Percentiles rank a stretch among this genome's conserved stretches.
Evolutionary conservation across 1,284 basidiomycete genomes (phyloP).

Genomic region (Malassezia yamatoensis): DNA sequence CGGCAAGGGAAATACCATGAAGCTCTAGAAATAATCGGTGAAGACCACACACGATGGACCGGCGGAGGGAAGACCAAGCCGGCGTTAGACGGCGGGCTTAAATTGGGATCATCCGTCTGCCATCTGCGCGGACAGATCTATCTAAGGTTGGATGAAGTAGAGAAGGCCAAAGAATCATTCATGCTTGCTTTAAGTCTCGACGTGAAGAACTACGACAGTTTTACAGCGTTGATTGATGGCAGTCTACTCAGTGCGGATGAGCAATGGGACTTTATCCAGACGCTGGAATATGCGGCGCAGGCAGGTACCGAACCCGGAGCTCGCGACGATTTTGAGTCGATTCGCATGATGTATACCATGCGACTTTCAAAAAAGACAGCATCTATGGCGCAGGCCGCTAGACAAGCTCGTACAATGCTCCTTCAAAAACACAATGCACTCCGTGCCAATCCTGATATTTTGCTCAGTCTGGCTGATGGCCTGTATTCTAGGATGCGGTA

Average conservation of each 20-base stretch:
- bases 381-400: constrained; percentile 9
- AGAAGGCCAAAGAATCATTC: constrained; percentile 81
- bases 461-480: constrained; percentile 83
- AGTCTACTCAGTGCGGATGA: constrained; percentile 53
- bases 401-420: constrained; percentile 54
- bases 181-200: constrained; percentile 88
- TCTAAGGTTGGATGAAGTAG: constrained; percentile 78
- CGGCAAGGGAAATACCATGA: constrained; percentile 85
- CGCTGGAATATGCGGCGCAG: constrained; percentile 70
- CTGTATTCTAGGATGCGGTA: constrained; percentile 77
- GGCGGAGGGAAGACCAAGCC: constrained; percentile 27
- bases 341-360: constrained; percentile 80
- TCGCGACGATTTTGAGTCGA: constrained; percentile 70
- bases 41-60: constrained; percentile 44
- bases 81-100: constrained; percentile 48
- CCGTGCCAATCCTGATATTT: constrained; percentile 78
- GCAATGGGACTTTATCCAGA: constrained; percentile 85
- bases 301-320: constrained; percentile 51
- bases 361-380: constrained; percentile 65
- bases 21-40: constrained; percentile 84
- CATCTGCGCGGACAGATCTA: constrained; percentile 84
- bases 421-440: constrained; percentile 57
- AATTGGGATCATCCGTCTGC: constrained; percentile 56
- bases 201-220: constrained; percentile 94
- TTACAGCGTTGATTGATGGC: constrained; percentile 75